Base-by-base conservation (phyloP, 371 early-diverging fungal species). In the Basidiobolus meristosporus region DNA sequence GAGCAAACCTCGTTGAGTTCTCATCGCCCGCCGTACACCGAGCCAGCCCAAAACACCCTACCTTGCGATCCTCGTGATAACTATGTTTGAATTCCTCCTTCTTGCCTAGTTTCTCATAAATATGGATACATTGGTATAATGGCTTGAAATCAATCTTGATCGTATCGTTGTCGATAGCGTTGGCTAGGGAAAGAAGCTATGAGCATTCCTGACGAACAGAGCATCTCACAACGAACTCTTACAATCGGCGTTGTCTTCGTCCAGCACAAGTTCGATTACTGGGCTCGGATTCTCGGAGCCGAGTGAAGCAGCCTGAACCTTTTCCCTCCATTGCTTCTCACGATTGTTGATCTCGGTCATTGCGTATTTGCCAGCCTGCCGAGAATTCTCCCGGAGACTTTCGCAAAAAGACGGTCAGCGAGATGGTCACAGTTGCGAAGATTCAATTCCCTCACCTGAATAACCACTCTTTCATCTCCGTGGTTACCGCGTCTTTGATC, bases 61-160 rank as follows among this genome's bases (percentile, higher is more conserved):
- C 76, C 53, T 70, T 58, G 45, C 98, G 73, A 52, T 90, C 86
- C 42, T 92, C 90, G 44, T 90, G 81, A 50, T 84, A 97, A 33
- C 75, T 73, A n/a, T 68, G 53, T 46, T 79, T 81, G 48, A 97
- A 82, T 50, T 89, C 84, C 17, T 70, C 63, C 22, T 82, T 70
- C 33, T 74, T 74, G 1, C 89, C 90, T 7, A 98, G 70, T 14
- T 88, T 84, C 43, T 83, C 84, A 52, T 90, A 75, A 29, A 98
- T 91, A 48, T 95, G 90, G 31, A 96, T 67, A 47, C 95, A 89
- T 53, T 88, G 88, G 61, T 87, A 93, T 37, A 98, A 62, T 10
- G 97, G 91, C 46, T 79, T 77, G 59, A 93, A 85, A 52, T 93
- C 90, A 40, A 98, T 68, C 17, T 79, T 61, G 7, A 80, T 63